Evolutionary conservation across 108 stramenopile species (phyloP).

Genomic region (Fragilaria crotonensis): DNA sequence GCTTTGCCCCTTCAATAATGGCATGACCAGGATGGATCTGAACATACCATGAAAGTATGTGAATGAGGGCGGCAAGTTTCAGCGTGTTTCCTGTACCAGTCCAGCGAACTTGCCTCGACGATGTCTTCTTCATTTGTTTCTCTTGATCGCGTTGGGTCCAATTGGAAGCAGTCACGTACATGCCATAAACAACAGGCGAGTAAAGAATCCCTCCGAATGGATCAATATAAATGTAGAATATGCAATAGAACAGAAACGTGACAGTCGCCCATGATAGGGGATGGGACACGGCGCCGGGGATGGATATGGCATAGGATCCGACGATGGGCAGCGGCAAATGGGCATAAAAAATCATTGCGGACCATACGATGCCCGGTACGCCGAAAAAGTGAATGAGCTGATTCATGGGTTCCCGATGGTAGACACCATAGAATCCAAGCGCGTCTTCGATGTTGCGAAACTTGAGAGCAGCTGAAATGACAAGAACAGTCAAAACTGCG

Average conservation of each 20-base stretch:
- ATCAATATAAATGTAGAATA: conserved; percentile 41
- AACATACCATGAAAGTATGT: conserved; percentile 43
- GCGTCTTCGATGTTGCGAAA: conserved; percentile 23
- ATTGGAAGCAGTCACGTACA: conserved; percentile 29
- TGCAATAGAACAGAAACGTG: conserved; percentile 15
- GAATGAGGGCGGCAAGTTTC: conserved; percentile 24
- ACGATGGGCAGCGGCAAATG: conserved; percentile 6
- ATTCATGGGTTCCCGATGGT: conserved; percentile 50
- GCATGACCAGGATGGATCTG: conserved; percentile 53
- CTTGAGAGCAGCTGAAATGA: conserved; percentile 13
- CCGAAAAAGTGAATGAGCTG: conserved; percentile 62
- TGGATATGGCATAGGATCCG: neutral
- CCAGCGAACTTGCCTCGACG: conserved; percentile 20
- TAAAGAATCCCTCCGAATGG: conserved; percentile 34
- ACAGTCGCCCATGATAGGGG: conserved; percentile 10
- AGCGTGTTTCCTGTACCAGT: conserved; percentile 40
- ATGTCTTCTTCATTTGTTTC: conserved; percentile 5
- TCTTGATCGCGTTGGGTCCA: conserved; percentile 21
- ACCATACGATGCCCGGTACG: conserved; percentile 49
- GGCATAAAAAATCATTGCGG: conserved; percentile 19
- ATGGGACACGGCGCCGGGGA: conserved; percentile 9
- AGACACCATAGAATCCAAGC: conserved; percentile 49
- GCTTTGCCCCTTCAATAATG: conserved; percentile 48
- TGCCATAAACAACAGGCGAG: conserved; percentile 29
- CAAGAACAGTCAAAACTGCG: neutral